Conservation (phyloP, 257 asterid genomes). For the Nicotiana otophora region DNA sequence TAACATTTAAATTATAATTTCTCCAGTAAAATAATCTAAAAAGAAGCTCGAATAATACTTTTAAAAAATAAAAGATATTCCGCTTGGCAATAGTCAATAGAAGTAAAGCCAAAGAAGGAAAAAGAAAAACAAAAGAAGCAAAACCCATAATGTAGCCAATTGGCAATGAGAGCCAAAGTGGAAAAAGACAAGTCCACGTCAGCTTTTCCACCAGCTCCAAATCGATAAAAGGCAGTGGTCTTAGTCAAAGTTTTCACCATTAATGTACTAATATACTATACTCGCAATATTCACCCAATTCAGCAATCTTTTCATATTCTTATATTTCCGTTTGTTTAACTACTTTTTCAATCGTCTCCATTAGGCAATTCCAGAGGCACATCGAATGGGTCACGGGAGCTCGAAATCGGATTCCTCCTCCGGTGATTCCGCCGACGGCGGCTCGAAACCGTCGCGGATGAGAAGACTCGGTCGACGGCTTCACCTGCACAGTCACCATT, state of each 20-base stretch:
- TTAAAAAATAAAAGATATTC: too few relatives aligned
- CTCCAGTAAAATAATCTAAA: neutral
- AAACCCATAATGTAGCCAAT: neutral
- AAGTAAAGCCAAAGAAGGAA: too few relatives aligned
- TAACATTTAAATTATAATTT: too few relatives aligned
- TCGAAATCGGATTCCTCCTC: slow-evolving; percentile 34
- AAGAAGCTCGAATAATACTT: neutral
- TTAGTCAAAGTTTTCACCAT: neutral
- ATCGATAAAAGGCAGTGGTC: neutral
- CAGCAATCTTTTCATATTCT: neutral
- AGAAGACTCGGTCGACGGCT: slow-evolving; percentile 54
- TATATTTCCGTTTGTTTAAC: neutral
- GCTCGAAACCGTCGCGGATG: slow-evolving; percentile 37
- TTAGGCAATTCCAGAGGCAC: neutral
- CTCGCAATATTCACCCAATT: neutral
- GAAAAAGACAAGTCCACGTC: neutral
- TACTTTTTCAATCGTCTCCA: neutral
- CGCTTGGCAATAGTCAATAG: too few relatives aligned
- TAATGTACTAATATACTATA: too few relatives aligned
- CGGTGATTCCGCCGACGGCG: slow-evolving; percentile 45
- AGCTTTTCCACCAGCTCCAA: neutral
- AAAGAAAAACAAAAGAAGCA: neutral
- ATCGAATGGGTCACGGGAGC: slow-evolving; percentile 59
- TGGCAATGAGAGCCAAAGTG: neutral
- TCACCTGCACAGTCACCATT: slow-evolving; percentile 40